A percentile compares a stretch with the other conserved stretches of the same genome.
These are phyloP conservation scores for Blepharisma undulans DNA, from an alignment of 169 alveolate species.

Conservation along the genomic window DNA sequence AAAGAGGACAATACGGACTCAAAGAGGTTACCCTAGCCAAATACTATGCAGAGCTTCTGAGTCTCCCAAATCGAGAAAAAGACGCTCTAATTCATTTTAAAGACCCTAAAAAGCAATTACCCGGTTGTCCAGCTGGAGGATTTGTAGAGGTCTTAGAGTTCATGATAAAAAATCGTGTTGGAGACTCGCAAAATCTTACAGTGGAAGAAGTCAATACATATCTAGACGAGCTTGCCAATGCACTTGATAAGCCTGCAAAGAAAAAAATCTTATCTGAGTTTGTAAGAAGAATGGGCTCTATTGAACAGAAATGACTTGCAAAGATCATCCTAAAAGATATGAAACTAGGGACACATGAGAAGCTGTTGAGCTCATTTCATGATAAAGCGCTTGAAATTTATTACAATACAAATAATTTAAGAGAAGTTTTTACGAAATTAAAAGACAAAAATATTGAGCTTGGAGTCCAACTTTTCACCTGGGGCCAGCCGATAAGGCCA, in stretches of 20 bases:
- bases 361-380: conserved; percentile 62
- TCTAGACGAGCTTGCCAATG: conserved; percentile 57
- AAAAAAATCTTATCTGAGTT: conserved; percentile 50
- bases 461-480: conserved; percentile 51
- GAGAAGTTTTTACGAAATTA: conserved; percentile 64
- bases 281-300: conserved; percentile 52
- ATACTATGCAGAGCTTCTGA: conserved; percentile 63
- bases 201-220: conserved; percentile 59
- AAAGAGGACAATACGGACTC: conserved; percentile 73
- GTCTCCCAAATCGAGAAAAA: conserved; percentile 65
- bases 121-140: conserved; percentile 74
- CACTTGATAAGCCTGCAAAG: conserved; percentile 62
- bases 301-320: conserved; percentile 73
- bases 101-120: conserved; percentile 68
- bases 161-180: conserved; percentile 56
- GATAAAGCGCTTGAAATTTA: conserved; percentile 66
- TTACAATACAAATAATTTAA: conserved; percentile 63
- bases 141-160: conserved; percentile 63
- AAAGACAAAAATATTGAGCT: background rate
- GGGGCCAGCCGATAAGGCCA: conserved; percentile 76
- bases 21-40: conserved; percentile 63
- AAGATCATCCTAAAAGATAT: conserved; percentile 71
- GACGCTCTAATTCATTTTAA: conserved; percentile 73
- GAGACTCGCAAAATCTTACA: conserved; percentile 50
- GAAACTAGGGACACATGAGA: conserved; percentile 69